Conservation (phyloP, 345 rosid species). For the Mercurialis annua region DNA sequence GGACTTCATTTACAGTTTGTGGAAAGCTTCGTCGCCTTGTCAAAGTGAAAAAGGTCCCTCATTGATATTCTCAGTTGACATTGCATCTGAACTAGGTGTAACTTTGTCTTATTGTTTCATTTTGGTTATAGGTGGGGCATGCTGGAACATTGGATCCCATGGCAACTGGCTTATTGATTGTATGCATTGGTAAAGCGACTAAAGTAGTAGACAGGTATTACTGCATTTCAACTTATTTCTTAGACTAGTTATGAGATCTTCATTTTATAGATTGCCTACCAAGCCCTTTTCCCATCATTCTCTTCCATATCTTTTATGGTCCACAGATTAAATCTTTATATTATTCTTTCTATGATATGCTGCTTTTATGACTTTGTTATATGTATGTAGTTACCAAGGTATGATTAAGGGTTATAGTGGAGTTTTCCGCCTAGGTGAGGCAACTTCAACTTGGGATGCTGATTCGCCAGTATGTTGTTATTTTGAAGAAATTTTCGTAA, state of each 20-base stretch:
- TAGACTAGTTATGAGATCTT: conserved; percentile 8
- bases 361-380: conserved; percentile 10
- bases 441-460: conserved; percentile 96
- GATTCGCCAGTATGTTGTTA: conserved; percentile 73
- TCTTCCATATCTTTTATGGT: background rate
- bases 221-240: conserved; percentile 7
- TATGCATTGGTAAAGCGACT: conserved; percentile 89
- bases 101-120: conserved; percentile 1
- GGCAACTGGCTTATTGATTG: conserved; percentile 94
- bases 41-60: conserved; percentile 79
- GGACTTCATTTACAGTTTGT: conserved; percentile 98
- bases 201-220: conserved; percentile 80
- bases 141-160: conserved; percentile 99
- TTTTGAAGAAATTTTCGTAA: background rate
- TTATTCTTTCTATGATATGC: background rate
- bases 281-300: background rate
- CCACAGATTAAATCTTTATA: background rate
- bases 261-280: background rate
- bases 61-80: background rate
- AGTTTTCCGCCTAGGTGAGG: conserved; percentile 93
- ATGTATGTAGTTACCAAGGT: conserved; percentile 71
- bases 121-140: conserved; percentile 73
- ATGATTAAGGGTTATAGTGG: conserved; percentile 92
- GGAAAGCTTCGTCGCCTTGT: conserved; percentile 90
- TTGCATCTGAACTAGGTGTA: conserved; percentile 5